These are phyloP conservation scores for Rhodosporidiobolus sp. DNA, from an alignment of 768 basidiomycete species.

Conservation along the genomic window DNA sequence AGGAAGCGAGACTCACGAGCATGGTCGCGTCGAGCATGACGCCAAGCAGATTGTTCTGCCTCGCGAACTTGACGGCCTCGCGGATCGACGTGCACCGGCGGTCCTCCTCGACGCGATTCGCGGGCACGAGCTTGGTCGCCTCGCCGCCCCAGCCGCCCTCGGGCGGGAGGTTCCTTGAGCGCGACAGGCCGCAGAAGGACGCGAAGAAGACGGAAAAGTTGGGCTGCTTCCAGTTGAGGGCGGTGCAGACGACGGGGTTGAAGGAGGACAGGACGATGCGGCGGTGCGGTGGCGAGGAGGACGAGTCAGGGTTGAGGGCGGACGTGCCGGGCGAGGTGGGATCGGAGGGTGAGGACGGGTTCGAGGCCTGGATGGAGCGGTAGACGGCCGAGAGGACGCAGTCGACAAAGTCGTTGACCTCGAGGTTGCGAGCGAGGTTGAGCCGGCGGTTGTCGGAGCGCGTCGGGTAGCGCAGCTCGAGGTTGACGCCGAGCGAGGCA, in stretches of 20 bases:
- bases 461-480: constrained; percentile 78
- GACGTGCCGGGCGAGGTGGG: constrained; percentile 19
- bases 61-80: constrained; percentile 89
- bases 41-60: constrained; percentile 85
- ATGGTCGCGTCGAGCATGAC: constrained; percentile 82
- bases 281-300: constrained; percentile 21
- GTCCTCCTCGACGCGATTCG: constrained; percentile 51
- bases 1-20: constrained; percentile 57
- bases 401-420: constrained; percentile 80
- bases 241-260: constrained; percentile 80
- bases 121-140: constrained; percentile 42
- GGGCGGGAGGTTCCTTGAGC: constrained; percentile 20
- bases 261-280: constrained; percentile 84
- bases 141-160: constrained; percentile 15
- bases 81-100: constrained; percentile 65
- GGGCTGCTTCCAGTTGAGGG: constrained; percentile 98
- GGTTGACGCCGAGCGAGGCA: constrained; percentile 63
- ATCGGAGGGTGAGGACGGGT: constrained; percentile 38
- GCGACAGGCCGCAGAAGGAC: constrained; percentile 71
- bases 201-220: constrained; percentile 98
- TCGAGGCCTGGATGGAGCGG: constrained; percentile 54
- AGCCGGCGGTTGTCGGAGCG: constrained; percentile 53
- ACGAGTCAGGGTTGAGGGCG: constrained; percentile 41
- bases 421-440: constrained; percentile 57
- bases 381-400: constrained; percentile 79